Percentiles rank a stretch among this genome's conserved stretches.
Conservation (phyloP, 345 rosid species). For the Salix viminalis region DNA sequence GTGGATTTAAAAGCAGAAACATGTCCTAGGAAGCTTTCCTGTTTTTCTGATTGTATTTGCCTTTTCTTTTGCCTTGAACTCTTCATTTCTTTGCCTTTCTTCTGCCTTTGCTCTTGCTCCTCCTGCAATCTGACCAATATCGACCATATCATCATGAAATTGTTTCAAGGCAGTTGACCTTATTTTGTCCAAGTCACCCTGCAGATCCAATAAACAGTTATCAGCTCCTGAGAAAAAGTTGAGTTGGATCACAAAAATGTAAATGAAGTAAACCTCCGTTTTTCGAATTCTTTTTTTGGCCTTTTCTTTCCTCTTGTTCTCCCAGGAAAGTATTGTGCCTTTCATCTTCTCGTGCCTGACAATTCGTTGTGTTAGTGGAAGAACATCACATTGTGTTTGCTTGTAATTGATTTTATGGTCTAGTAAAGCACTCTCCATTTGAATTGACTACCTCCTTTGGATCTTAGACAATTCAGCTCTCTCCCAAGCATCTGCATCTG, state of each 20-base stretch:
- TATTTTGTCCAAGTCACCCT: constrained; percentile 40
- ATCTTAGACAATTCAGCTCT: constrained; percentile 48
- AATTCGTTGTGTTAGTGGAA: constrained; percentile 9
- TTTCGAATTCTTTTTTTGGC: constrained; percentile 44
- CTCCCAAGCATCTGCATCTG: constrained; percentile 56
- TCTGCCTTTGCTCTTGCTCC: constrained; percentile 55
- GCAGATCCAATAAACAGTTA: constrained; percentile 21
- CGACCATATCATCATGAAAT: constrained; percentile 37
- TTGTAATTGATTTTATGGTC: neutral
- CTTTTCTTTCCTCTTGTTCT: constrained; percentile 47
- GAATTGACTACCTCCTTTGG: constrained; percentile 35
- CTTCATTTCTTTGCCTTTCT: constrained; percentile 47
- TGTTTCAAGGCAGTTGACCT: constrained; percentile 41
- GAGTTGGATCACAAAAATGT: neutral
- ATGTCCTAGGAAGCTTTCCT: constrained; percentile 43
- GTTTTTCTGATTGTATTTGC: constrained; percentile 56
- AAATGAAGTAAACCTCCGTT: constrained; percentile 50
- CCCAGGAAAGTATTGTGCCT: constrained; percentile 53
- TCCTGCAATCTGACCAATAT: constrained; percentile 38
- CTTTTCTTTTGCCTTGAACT: constrained; percentile 54
- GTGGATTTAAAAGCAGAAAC: constrained; percentile 48
- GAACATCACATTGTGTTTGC: neutral
- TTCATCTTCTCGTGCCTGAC: constrained; percentile 52
- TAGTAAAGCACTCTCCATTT: neutral
- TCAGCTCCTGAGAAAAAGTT: neutral